Conservation (phyloP, 805 yeast genomes). For the Cephaloascus albidus region DNA sequence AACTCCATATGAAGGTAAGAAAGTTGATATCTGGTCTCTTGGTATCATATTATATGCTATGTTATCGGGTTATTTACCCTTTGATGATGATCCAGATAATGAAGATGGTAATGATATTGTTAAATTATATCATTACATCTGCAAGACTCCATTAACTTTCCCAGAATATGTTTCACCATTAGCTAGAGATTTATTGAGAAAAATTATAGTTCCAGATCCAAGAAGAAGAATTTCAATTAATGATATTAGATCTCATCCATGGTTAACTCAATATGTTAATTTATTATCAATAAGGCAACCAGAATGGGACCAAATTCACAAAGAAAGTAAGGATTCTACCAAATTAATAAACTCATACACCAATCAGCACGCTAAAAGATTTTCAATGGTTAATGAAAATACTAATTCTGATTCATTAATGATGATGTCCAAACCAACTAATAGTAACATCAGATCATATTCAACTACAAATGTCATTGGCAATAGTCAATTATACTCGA, state of each 20-base stretch:
- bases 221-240: slow-evolving; percentile 57
- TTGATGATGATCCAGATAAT: slow-evolving; percentile 94
- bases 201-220: slow-evolving; percentile 81
- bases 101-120: slow-evolving; percentile 95
- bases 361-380: slow-evolving; percentile 21
- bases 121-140: slow-evolving; percentile 82
- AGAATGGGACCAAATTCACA: slow-evolving; percentile 73
- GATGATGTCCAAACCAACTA: slow-evolving; percentile 13
- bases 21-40: slow-evolving; percentile 95
- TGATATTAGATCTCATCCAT: slow-evolving; percentile 71
- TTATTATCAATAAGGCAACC: slow-evolving; percentile 77
- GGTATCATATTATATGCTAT: slow-evolving; percentile 94
- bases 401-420: slow-evolving; percentile 21
- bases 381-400: slow-evolving; percentile 33
- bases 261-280: slow-evolving; percentile 80
- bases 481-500: slow-evolving; percentile 25
- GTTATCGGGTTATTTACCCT: slow-evolving; percentile 95
- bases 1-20: slow-evolving; percentile 81
- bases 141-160: slow-evolving; percentile 84
- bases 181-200: slow-evolving; percentile 83
- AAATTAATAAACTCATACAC: slow-evolving; percentile 4
- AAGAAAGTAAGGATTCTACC: slow-evolving; percentile 15
- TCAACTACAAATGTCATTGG: slow-evolving; percentile 26
- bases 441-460: slow-evolving; percentile 17
- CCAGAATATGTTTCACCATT: slow-evolving; percentile 89